Evolutionary conservation across 371 early-diverging fungal species (phyloP).

Genomic region (Mycotypha africana): DNA sequence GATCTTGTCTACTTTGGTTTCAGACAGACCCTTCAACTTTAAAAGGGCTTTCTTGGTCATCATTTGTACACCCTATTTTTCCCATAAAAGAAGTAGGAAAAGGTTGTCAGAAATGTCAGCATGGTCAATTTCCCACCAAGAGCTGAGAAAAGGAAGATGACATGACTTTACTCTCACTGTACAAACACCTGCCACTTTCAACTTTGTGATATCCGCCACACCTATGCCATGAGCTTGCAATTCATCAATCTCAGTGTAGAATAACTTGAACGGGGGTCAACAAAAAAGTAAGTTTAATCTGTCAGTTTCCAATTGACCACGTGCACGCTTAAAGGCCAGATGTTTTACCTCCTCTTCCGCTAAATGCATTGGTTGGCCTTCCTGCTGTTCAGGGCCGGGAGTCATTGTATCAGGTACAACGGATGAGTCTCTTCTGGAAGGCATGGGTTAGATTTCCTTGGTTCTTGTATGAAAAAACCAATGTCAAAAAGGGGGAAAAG

Average conservation of each 20-base stretch:
- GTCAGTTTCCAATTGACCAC: no score
- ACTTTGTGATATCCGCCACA: conserved; percentile 75
- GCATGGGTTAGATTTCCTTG: no score
- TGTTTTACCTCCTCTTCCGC: neutral
- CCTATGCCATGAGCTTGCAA: conserved; percentile 63
- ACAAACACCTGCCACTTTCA: conserved; percentile 77
- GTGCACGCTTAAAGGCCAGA: neutral
- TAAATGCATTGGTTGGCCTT: neutral
- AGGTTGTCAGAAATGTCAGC: no score
- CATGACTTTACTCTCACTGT: conserved; percentile 52
- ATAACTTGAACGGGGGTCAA: conserved; percentile 12
- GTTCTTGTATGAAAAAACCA: no score
- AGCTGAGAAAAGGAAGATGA: neutral
- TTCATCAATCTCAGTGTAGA: conserved; percentile 45
- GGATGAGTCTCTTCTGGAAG: conserved; percentile 15
- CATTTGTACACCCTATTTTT: conserved; percentile 74
- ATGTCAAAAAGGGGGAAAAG: no score
- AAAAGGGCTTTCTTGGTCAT: conserved; percentile 61
- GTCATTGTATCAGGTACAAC: conserved; percentile 3
- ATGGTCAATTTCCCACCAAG: no score
- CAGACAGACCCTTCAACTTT: conserved; percentile 80
- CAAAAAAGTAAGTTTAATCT: no score
- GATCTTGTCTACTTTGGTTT: conserved; percentile 85
- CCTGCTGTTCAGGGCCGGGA: no score
- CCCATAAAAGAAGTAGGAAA: neutral